Evolutionary conservation across 2,329 filamentous ascomycete genomes (phyloP).

Genomic region (Ascochyta lentis): DNA sequence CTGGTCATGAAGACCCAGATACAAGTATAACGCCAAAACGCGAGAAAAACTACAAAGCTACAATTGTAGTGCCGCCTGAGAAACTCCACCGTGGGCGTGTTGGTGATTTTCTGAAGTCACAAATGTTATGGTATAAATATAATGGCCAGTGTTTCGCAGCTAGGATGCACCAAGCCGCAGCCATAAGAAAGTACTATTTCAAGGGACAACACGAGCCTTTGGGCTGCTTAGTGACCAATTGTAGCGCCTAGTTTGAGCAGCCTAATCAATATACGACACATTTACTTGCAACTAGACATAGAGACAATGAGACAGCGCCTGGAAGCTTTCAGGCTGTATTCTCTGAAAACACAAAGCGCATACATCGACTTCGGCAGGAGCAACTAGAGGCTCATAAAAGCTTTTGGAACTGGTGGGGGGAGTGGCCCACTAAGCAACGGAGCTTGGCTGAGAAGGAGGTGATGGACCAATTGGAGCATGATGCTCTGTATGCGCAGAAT

Average conservation of each 20-base stretch:
- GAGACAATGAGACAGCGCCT: not conserved
- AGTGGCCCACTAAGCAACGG: not conserved
- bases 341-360: not conserved
- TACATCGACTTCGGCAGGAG: not conserved
- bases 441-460: conserved; percentile 6
- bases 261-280: not conserved
- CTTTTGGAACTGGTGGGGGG: conserved; percentile 4
- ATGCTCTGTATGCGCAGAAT: not conserved
- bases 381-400: not conserved
- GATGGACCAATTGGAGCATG: conserved; percentile 1
- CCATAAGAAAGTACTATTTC: not conserved
- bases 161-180: not conserved
- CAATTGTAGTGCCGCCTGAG: conserved; percentile 12
- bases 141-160: not conserved
- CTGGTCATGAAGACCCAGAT: not conserved
- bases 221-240: conserved; percentile 1
- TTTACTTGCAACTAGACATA: not conserved
- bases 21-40: conserved; percentile 5
- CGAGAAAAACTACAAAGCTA: not conserved
- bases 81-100: conserved; percentile 13
- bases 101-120: conserved; percentile 1
- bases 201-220: not conserved
- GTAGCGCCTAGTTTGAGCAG: conserved; percentile 4
- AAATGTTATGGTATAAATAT: not conserved
- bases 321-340: too few species aligned